Percentiles rank a stretch among this genome's conserved stretches.
phyloP scores from a whole-genome alignment of 2,329 filamentous ascomycete species.

The Dothideomycetidae sp. region DNA sequence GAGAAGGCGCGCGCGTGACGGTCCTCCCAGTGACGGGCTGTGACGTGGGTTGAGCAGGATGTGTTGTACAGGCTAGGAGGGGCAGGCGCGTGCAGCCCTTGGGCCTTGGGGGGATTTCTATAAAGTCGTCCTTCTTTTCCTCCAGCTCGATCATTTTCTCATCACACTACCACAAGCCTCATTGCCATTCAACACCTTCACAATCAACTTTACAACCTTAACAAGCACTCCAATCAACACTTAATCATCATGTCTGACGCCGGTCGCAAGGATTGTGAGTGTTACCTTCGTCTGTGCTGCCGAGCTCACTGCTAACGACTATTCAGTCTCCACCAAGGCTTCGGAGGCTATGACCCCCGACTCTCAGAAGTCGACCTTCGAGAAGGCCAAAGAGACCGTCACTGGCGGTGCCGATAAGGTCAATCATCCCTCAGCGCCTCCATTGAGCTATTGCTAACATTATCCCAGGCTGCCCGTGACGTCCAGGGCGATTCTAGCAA shows the following conservation, averaged over 20 bases:
- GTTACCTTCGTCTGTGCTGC: constrained; percentile 5
- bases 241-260: constrained; percentile 43
- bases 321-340: constrained; percentile 28
- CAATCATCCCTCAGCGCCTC: constrained; percentile 27
- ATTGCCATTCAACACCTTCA: constrained; percentile 14
- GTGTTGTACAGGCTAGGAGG: no score
- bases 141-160: constrained; percentile 13
- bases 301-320: constrained; percentile 14
- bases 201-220: constrained; percentile 12
- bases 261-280: constrained; percentile 44
- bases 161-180: constrained; percentile 11
- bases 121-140: constrained; percentile 2
- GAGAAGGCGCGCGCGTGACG: no score
- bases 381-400: constrained; percentile 43
- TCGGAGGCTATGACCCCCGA: constrained; percentile 45
- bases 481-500: constrained; percentile 37
- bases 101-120: no score
- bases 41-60: no score
- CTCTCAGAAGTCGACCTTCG: constrained; percentile 45
- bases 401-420: constrained; percentile 43
- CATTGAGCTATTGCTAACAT: not conserved
- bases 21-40: no score
- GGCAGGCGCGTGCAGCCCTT: no score
- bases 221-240: constrained; percentile 16
- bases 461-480: constrained; percentile 6